phyloP scores from a whole-genome alignment of 1,284 basidiomycete genomes.

The Neonothopanus nambi region DNA sequence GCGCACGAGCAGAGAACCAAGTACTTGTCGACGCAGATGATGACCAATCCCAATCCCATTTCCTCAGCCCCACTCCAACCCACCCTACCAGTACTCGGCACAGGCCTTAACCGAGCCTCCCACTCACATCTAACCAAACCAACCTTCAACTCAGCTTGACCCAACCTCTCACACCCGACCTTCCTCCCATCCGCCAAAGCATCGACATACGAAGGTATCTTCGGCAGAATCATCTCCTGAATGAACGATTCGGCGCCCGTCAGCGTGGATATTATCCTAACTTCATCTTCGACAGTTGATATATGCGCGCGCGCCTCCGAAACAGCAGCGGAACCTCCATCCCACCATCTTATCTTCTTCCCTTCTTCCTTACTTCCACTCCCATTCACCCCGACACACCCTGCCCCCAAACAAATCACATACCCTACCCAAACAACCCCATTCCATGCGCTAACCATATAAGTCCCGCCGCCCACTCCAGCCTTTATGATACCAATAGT shows the following conservation, averaged over 20 bases:
- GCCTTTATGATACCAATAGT: conserved; percentile 44
- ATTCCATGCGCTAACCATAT: conserved; percentile 61
- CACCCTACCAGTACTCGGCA: neutral
- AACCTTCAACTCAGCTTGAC: conserved; percentile 19
- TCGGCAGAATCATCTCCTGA: conserved; percentile 41
- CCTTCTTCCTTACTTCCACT: conserved; percentile 18
- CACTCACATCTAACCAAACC: conserved; percentile 40
- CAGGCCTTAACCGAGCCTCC: conserved; percentile 19
- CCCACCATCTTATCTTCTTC: conserved; percentile 26
- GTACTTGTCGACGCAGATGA: neutral
- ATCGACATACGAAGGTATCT: conserved; percentile 47
- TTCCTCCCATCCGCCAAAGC: conserved; percentile 31
- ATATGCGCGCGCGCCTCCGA: neutral
- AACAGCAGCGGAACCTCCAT: neutral
- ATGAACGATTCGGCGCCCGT: conserved; percentile 49
- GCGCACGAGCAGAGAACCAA: conserved; percentile 7
- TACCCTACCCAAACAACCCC: conserved; percentile 48
- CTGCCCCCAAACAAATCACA: conserved; percentile 44
- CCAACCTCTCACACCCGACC: conserved; percentile 25
- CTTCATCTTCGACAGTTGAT: conserved; percentile 10
- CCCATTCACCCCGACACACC: conserved; percentile 19
- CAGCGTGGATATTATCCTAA: conserved; percentile 39
- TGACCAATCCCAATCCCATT: neutral
- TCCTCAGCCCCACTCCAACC: neutral
- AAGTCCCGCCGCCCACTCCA: conserved; percentile 49